Base-by-base conservation (phyloP, 1,284 basidiomycete genomes). In the Heimioporus retisporus region DNA sequence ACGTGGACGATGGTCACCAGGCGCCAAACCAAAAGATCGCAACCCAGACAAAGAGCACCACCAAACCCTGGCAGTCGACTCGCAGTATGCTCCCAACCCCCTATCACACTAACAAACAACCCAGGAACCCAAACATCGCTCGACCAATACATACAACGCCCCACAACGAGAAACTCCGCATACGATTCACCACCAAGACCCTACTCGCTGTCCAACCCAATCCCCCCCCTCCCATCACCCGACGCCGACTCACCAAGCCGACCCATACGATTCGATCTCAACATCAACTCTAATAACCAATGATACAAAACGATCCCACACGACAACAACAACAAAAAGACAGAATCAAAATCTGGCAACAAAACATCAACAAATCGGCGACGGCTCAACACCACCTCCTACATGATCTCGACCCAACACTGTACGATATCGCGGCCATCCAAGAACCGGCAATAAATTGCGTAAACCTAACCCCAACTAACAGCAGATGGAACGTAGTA, bases 401-500 rank as follows among this genome's bases (percentile, higher is more conserved):
- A 4, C n/a, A 42, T 4, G 28, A 56, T 10, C 55, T 62, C 0
- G 7, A 62, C 31, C 46, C 61, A 11, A 3, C 18, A 4, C 5
- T 7, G 2, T 62, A 40, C 21, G 13, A 50, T 46, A 55, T 62
- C 0, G 6, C 54, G 13, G 55, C 61, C 0, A 23, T 62, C 44
- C 61, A 62, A 21, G 61, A 62, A 50, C 55, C 55, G 11, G n/a
- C 43, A 15, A 56, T 62, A 14, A 56, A 62, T 25, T 28, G 13
- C 13, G 44, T 62, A 6, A 62, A 62, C n/a, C 55, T 62, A 5
- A 62, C 55, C 3, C 4, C 46, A 2, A 6, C 44, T 1, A 62
- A 48, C 23, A 6, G 7, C 10, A 23, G 19, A 31, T 35, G 46
- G 55, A 56, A 55, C 8, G 28, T 62, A 3, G 25, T 43, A 23